Base-by-base conservation (phyloP, 805 yeast genomes). In the Yamadazyma olivae region DNA sequence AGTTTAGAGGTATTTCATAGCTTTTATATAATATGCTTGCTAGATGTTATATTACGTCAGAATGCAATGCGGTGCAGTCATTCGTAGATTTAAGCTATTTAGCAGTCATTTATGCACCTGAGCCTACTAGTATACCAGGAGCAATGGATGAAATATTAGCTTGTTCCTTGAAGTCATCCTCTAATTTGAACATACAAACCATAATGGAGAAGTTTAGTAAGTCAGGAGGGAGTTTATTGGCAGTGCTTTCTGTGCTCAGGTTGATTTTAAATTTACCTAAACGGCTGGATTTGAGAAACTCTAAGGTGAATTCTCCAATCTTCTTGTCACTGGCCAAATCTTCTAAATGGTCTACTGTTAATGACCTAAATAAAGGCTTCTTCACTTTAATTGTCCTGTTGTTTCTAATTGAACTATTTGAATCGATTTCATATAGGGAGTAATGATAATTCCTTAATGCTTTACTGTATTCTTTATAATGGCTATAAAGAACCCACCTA, bases 401-500 rank as follows among this genome's bases (percentile, higher is more conserved):
- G n/a, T n/a, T n/a, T n/a, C n/a, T n/a, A n/a, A n/a, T n/a, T n/a
- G n/a, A n/a, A n/a, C n/a, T n/a, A n/a, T n/a, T n/a, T n/a, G n/a
- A n/a, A 17, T 27, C 30, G 6, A 27, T 10, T 22, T 29, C 23
- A 18, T 7, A 29, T 14, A 29, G 17, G 7, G 23, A 9, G 14
- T 18, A 29, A n/a, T 18, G 7, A 13, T 29, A 29, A 27, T 27
- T 16, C n/a, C 6, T n/a, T 16, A 7, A 9, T 5, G 14, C 7
- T 6, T 17, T 15, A 16, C n/a, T 15, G 13, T 13, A 10, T 9
- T 27, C 20, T 9, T 16, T 27, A 10, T 12, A 5, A 6, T 9
- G 8, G 20, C 30, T 27, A 13, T 14, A 27, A 6, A 10, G 15
- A 6, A 33, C 17, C 31, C 36, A 33, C 15, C 36, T 26, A 20